Base-by-base conservation (phyloP, 306 rosid genomes). In the Delonix regia region DNA sequence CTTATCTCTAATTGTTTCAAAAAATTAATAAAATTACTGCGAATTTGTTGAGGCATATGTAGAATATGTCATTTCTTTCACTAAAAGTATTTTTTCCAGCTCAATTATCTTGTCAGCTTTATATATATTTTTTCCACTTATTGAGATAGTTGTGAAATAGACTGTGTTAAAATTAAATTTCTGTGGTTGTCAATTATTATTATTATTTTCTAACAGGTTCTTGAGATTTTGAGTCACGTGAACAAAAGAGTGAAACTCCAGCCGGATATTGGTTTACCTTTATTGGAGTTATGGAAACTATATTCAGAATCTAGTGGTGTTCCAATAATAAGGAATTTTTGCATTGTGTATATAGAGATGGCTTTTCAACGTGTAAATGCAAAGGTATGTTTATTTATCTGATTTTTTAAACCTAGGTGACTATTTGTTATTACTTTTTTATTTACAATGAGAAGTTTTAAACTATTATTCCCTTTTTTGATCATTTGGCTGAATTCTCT, bases 201-300 rank as follows among this genome's bases (percentile, higher is more conserved):
- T 85, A n/a, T 80, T 78, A 30, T 67, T 51, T 28, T 56, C 24
- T 81, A 45, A 68, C 85, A 95, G 99, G 99, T 95, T 79, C 90
- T 95, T 71, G 99, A 95, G 90, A 95, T 95, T 78, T 86, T 95
- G 91, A 91, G 95, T 83, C 99, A 94, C n/a, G 92, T 94, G 53
- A 94, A 94, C 89, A 92, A 94, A 89, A 88, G 99, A 87, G 99
- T 94, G 81, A 94, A 94, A 83, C 97, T 89, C 39, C 97, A 89
- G 70, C 85, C 90, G 57, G 88, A 86, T 69, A 92, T 94, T 88
- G 97, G 95, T 70, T 78, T 94, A 53, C 99, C 99, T 18, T 86
- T 92, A 84, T 64, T 53, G 6, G 99, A 89, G 80, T 76, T 94
- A 53, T 94, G 99, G 99, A 87, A 76, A 71, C 66, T 94, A 73